Evolutionary conservation across 2,329 filamentous ascomycete genomes (phyloP), one percentile per base, ranked within the genome.

Genomic region (Claviceps capensis): DNA sequence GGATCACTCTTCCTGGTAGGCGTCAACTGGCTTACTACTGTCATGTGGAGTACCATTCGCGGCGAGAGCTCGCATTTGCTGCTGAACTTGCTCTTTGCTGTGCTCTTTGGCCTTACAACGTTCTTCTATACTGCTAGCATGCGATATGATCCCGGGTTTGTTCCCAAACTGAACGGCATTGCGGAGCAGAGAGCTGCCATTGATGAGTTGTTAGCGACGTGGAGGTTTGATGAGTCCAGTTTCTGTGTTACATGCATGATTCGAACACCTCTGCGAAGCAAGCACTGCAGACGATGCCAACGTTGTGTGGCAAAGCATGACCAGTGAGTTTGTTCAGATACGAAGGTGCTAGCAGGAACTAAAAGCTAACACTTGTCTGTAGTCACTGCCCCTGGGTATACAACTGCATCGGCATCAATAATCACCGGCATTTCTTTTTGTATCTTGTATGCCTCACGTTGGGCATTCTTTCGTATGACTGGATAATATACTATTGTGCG

Each of bases 351-450:
- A 30, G 30, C 9, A 4, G 30, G 30, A 30, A 30, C 8, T 11
- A 4, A 42, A 22, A 40, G 19, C 36, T 30, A 17, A 42, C 19
- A 7, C 3, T n/a, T 6, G 2, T 30, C 5, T n/a, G 4, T 52
- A 94, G 88, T 63, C 93, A 98, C 65, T 98, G 93, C 63, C 93
- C 93, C 0, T 98, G 93, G 93, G 87, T 97, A 23, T 86, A 95
- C 69, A 97, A 96, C 68, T 98, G 93, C 62, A 81, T 98, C 43
- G 93, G 88, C 44, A 80, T 93, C 57, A 97, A 97, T 71, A 98
- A 97, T 66, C 86, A 97, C 63, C 83, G 93, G 14, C 90, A 96
- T 60, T 98, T 98, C 67, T 86, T 96, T 62, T 72, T 96, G 48
- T 98, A 97, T 65, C 78, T 98, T 17, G 71, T 94, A 43, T 82